phyloP scores from a whole-genome alignment of 208 protist genomes.

The Herpetomonas samuelpessoai region DNA sequence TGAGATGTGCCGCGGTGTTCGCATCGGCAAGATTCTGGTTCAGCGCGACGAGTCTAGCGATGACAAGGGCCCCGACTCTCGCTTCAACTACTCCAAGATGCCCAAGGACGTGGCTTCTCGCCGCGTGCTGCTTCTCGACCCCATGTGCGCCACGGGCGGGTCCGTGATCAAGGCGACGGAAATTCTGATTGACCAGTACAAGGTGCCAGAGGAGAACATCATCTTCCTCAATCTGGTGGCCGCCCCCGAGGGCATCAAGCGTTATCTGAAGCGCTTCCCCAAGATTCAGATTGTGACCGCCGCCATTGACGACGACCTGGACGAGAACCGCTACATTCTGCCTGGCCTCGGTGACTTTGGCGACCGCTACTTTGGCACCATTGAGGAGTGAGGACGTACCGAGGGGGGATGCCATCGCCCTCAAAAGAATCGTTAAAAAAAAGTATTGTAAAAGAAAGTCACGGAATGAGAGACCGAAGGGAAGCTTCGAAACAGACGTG shows the following conservation, averaged over 20 bases:
- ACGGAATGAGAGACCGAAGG: too few species aligned
- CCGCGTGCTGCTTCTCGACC: constrained; percentile 95
- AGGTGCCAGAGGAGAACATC: constrained; percentile 93
- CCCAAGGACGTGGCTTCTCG: constrained; percentile 91
- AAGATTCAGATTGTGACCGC: constrained; percentile 89
- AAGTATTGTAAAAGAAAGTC: too few species aligned
- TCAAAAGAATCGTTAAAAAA: too few species aligned
- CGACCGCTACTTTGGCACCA: constrained; percentile 95
- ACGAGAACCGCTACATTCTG: constrained; percentile 93
- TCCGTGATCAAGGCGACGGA: constrained; percentile 72
- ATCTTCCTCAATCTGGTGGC: constrained; percentile 96
- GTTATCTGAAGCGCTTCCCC: constrained; percentile 66
- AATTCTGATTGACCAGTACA: constrained; percentile 77
- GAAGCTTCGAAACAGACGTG: too few species aligned
- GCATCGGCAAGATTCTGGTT: constrained; percentile 98
- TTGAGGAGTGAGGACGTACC: constrained; percentile 27
- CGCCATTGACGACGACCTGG: constrained; percentile 90
- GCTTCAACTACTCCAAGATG: constrained; percentile 95
- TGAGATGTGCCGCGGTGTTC: constrained; percentile 92
- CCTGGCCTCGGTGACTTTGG: constrained; percentile 97
- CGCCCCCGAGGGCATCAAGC: constrained; percentile 83
- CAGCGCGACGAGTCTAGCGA: constrained; percentile 94
- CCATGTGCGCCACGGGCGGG: constrained; percentile 96
- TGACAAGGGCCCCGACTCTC: constrained; percentile 83
- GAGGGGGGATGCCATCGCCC: too few species aligned